Percentiles rank a stretch among this genome's conserved stretches.
Conservation (phyloP, 164 flowering plant genomes). For the Stephania japonica region DNA sequence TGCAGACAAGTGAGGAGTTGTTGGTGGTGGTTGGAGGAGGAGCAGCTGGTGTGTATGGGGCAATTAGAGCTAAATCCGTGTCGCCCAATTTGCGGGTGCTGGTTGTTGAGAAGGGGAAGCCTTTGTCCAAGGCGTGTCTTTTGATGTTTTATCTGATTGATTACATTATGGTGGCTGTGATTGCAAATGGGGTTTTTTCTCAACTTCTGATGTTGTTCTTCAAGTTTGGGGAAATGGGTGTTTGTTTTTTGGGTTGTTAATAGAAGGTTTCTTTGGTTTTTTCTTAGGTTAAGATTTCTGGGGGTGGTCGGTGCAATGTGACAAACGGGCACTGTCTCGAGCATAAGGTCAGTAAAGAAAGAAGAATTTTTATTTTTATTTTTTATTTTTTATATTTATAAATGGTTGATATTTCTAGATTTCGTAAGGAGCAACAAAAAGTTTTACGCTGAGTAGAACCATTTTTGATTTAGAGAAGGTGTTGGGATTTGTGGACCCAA, state of each 20-base stretch:
- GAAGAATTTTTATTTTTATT: neutral
- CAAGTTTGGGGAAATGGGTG: neutral
- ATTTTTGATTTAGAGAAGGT: too few species aligned
- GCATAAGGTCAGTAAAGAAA: conserved; percentile 39
- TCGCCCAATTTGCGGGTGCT: conserved; percentile 66
- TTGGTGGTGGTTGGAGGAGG: conserved; percentile 85
- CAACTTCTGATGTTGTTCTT: neutral
- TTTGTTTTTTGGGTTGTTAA: neutral
- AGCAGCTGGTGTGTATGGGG: conserved; percentile 85
- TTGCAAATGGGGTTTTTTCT: neutral
- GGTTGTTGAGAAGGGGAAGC: conserved; percentile 80
- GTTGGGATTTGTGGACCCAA: too few species aligned
- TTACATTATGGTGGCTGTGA: neutral
- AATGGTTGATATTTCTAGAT: too few species aligned
- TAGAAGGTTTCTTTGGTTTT: neutral
- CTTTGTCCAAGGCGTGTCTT: conserved; percentile 68
- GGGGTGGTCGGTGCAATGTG: conserved; percentile 97
- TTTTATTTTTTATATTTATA: too few species aligned
- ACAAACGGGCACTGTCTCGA: conserved; percentile 87
- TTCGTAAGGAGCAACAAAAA: too few species aligned
- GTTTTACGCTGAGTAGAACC: too few species aligned
- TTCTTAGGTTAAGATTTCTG: conserved; percentile 80
- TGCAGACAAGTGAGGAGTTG: conserved; percentile 41
- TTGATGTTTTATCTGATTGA: neutral
- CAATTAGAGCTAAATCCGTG: conserved; percentile 69